These are phyloP conservation scores for Galeopsis tetrahit DNA, from an alignment of 257 asterid species.

Conservation along the genomic window DNA sequence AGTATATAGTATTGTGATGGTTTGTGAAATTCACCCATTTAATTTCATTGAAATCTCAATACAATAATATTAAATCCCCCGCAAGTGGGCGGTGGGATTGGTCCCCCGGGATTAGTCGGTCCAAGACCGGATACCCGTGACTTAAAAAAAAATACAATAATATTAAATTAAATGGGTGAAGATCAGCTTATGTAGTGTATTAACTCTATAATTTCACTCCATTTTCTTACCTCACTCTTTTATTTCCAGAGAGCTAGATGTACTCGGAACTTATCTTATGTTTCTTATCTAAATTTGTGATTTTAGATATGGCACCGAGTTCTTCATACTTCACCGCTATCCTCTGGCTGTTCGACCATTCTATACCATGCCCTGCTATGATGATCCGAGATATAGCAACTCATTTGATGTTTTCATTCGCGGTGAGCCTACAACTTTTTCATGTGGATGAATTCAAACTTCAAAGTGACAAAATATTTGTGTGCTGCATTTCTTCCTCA, in stretches of 20 bases:
- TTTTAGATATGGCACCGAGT: slow-evolving; percentile 84
- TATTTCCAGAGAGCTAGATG: neutral
- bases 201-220: neutral
- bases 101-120: too few species aligned
- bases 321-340: slow-evolving; percentile 92
- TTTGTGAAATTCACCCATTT: neutral
- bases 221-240: neutral
- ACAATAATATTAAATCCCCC: neutral
- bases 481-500: neutral
- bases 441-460: slow-evolving; percentile 7
- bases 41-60: neutral
- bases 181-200: neutral
- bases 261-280: too few species aligned
- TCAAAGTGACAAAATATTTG: neutral
- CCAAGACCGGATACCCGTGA: too few species aligned
- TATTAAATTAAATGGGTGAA: slow-evolving; percentile 3
- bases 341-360: slow-evolving; percentile 89
- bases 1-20: neutral
- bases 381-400: slow-evolving; percentile 67
- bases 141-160: too few species aligned
- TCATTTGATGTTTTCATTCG: slow-evolving; percentile 92
- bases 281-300: slow-evolving; percentile 10
- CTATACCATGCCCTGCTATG: slow-evolving; percentile 90
- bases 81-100: too few species aligned
- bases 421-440: slow-evolving; percentile 47